Evolutionary conservation across 805 yeast species (phyloP), one percentile per base, ranked within the genome.

Genomic region (Saccharomycopsis guyanensis): DNA sequence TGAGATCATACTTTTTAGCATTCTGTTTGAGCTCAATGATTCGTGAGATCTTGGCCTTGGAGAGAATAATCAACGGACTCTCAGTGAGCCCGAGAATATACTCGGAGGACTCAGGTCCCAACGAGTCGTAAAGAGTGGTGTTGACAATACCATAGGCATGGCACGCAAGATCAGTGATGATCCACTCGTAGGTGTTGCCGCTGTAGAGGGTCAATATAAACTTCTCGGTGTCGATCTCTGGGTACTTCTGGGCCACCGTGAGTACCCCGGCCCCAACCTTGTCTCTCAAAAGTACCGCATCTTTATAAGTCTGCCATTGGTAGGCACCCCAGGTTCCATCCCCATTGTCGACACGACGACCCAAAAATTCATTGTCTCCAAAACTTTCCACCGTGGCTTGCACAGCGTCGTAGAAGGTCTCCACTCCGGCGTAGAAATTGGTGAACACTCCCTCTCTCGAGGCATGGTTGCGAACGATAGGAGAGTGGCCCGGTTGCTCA

Each of bases 151-250:
- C 71, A 64, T 75, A 80, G 5, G 77, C 70, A 38, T 70, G 72
- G 56, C 84, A 76, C 0, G 87, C 88, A 55, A 82, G 60, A 62
- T 84, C 93, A 24, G 83, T 62, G 16, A 82, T 59, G 27, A 72
- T 68, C 93, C 93, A 84, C 61, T 83, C 86, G 10, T 74, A 69
- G 40, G 77, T 67, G 58, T 82, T 82, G 18, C 70, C 54, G 3
- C 50, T 47, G 60, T 59, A 51, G 49, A 53, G 43, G 53, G 46
- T 10, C 38, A 48, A 12, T 49, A 37, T 45, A 43, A 56, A 49
- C 42, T 49, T 61, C 4, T 60, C 61, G 35, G 59, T 58, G 35
- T 55, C 56, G 20, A 41, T 41, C 25, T 43, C 40, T n/a, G 48
- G 40, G 2, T 54, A 43, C 7, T 49, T 29, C 2, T 45, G 52